Conservation (phyloP, 116 monocot genomes). For the Cymodocea nodosa region DNA sequence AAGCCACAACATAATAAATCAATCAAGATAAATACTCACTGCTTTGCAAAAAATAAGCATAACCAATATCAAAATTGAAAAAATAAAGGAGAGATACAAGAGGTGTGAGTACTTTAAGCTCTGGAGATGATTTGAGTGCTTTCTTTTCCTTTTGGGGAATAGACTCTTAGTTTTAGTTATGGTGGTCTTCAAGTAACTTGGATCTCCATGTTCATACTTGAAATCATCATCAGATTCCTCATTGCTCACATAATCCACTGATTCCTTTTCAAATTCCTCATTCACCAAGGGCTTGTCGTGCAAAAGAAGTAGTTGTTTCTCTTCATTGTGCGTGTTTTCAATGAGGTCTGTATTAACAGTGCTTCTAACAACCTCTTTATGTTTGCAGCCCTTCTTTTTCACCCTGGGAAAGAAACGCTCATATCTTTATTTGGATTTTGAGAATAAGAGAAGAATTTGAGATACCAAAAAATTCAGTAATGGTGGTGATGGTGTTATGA, state of each 20-base stretch:
- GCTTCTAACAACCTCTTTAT: conserved; percentile 14
- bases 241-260: conserved; percentile 14
- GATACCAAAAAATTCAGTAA: not conserved
- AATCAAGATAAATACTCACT: too few relatives aligned
- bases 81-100: not conserved
- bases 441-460: not conserved
- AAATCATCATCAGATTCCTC: conserved; percentile 14
- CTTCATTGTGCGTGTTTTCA: conserved; percentile 19
- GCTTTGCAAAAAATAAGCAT: not conserved
- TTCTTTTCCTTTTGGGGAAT: conserved; percentile 38
- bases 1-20: too few relatives aligned
- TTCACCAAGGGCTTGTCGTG: conserved; percentile 17
- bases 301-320: conserved; percentile 15
- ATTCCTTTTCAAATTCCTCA: conserved; percentile 27
- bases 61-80: not conserved
- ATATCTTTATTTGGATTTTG: not conserved
- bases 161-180: conserved; percentile 2
- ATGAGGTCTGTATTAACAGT: conserved; percentile 19
- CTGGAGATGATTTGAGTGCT: conserved; percentile 16
- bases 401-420: conserved; percentile 29
- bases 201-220: conserved; percentile 18
- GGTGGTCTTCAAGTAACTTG: conserved; percentile 1
- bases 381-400: conserved; percentile 24
- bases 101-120: conserved; percentile 33
- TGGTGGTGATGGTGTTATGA: not conserved